Evolutionary conservation across 352 stramenopile genomes (phyloP).

Genomic region (Elongisporangium prolatum): DNA sequence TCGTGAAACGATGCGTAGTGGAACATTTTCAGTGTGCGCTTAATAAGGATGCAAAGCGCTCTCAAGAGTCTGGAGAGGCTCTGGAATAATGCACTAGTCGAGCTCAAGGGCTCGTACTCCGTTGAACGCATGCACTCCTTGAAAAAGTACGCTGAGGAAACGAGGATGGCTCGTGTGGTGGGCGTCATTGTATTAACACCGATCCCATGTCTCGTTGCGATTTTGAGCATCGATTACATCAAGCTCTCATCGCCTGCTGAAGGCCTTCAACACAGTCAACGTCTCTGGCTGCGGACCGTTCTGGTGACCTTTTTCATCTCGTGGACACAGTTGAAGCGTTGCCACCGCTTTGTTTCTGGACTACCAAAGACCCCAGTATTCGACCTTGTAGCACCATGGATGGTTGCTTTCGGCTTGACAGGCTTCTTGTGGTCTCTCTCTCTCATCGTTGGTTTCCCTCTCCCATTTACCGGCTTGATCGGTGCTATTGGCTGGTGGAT

Average conservation of each 20-base stretch:
- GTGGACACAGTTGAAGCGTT: conserved; percentile 25
- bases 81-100: conserved; percentile 20
- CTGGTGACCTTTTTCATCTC: conserved; percentile 25
- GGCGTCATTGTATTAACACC: conserved; percentile 20
- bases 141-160: conserved; percentile 5
- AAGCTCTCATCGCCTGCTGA: conserved; percentile 12
- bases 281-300: conserved; percentile 25
- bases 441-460: conserved; percentile 3
- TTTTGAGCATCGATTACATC: conserved; percentile 23
- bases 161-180: not conserved
- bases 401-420: conserved; percentile 18
- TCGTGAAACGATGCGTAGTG: no score
- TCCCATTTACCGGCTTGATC: conserved; percentile 8
- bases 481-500: conserved; percentile 16
- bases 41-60: no score
- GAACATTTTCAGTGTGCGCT: no score
- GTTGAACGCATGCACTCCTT: conserved; percentile 12
- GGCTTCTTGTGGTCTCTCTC: conserved; percentile 21
- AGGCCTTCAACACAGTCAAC: conserved; percentile 26
- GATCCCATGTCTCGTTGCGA: conserved; percentile 21
- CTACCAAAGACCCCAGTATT: conserved; percentile 8
- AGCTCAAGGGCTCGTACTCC: conserved; percentile 36
- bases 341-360: conserved; percentile 10
- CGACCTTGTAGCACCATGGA: conserved; percentile 5
- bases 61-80: not conserved